Conservation (phyloP, 129 eudicot genomes). For the Silybum marianum region DNA sequence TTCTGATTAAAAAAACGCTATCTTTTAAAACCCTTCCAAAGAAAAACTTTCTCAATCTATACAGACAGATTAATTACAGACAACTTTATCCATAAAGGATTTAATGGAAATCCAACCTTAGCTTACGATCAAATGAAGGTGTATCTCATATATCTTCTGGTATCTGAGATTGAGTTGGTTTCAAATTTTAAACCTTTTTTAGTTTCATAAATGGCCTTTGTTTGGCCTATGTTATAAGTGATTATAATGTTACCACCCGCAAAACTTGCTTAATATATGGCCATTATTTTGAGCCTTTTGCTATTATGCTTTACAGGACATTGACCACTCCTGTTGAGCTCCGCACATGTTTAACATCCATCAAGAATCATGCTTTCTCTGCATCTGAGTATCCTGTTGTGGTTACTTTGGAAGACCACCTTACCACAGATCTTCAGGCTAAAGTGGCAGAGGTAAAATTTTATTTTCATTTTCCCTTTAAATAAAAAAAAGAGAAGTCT, state of each 20-base stretch:
- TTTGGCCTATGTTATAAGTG: not conserved
- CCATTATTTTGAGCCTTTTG: not conserved
- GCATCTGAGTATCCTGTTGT: conserved; percentile 91
- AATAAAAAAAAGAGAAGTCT: not conserved
- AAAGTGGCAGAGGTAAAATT: conserved; percentile 76
- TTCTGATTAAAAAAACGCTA: too few species aligned
- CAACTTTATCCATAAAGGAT: too few species aligned
- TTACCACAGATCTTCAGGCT: conserved; percentile 80
- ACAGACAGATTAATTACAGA: too few species aligned
- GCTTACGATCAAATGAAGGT: not conserved
- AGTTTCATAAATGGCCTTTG: too few species aligned
- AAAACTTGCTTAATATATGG: not conserved
- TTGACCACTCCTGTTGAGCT: conserved; percentile 89
- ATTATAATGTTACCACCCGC: not conserved
- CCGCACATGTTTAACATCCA: conserved; percentile 67
- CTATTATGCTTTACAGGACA: conserved; percentile 57
- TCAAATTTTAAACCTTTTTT: too few species aligned
- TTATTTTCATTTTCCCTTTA: not conserved
- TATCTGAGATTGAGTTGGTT: too few species aligned
- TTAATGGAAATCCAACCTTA: too few species aligned
- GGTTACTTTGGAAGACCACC: conserved; percentile 94
- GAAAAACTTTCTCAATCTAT: too few species aligned
- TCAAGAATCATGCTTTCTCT: conserved; percentile 75
- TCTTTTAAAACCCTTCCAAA: too few species aligned
- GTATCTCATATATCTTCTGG: too few species aligned